Percentiles rank a stretch among this genome's conserved stretches.
Conservation (phyloP, 768 basidiomycete genomes). For the Collybia mongolica region DNA sequence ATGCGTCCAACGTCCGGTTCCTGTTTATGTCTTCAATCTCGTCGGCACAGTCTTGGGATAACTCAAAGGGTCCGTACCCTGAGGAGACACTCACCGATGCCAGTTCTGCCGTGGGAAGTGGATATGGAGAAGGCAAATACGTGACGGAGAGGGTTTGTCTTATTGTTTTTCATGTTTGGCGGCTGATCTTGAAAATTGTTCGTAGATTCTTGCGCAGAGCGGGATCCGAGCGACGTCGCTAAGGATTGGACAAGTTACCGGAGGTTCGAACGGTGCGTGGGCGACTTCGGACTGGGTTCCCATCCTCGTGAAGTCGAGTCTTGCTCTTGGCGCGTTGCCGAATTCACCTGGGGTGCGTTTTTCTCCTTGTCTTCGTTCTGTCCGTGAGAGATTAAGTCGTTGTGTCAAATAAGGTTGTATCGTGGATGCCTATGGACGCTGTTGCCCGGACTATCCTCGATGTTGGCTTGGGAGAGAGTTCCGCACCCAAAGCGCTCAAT, state of each 20-base stretch:
- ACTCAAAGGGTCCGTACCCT: slow-evolving; percentile 22
- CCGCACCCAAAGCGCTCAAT: slow-evolving; percentile 21
- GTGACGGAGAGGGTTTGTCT: slow-evolving; percentile 28
- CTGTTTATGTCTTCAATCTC: slow-evolving; percentile 33
- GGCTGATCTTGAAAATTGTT: background rate
- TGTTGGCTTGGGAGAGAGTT: slow-evolving; percentile 20
- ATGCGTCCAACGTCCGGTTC: slow-evolving; percentile 17
- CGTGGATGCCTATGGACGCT: slow-evolving; percentile 28
- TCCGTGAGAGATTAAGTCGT: background rate
- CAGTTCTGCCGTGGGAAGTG: slow-evolving; percentile 23
- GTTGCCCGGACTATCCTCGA: slow-evolving; percentile 24
- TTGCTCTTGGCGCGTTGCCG: slow-evolving; percentile 25
- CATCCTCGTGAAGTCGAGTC: slow-evolving; percentile 34
- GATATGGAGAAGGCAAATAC: slow-evolving; percentile 33
- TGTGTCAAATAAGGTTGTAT: slow-evolving; percentile 12
- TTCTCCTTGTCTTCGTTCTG: background rate
- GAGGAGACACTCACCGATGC: slow-evolving; percentile 29
- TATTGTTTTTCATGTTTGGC: background rate
- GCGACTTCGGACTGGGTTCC: slow-evolving; percentile 37
- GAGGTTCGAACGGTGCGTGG: slow-evolving; percentile 38
- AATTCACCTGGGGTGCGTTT: slow-evolving; percentile 23
- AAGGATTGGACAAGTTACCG: slow-evolving; percentile 36
- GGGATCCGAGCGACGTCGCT: slow-evolving; percentile 27
- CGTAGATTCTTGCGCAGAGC: slow-evolving; percentile 27
- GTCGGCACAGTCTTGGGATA: slow-evolving; percentile 19